These are phyloP conservation scores for Didymella lethalis DNA, from an alignment of 2,329 filamentous ascomycete species.

Conservation along the genomic window DNA sequence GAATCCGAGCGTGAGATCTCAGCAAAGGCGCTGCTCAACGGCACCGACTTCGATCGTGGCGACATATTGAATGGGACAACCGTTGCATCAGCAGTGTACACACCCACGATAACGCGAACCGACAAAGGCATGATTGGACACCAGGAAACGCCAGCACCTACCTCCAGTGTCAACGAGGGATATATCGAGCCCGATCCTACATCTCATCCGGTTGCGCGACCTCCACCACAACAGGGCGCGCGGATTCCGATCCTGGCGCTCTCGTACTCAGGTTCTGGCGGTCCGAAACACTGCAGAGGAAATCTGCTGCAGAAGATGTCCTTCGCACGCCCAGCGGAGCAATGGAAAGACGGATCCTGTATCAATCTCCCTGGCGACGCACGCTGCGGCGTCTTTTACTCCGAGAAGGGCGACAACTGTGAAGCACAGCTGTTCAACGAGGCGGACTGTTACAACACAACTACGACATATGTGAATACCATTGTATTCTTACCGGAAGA, in stretches of 20 bases:
- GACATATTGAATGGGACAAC: constrained; percentile 37
- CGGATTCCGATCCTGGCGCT: constrained; percentile 44
- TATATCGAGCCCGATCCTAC: constrained; percentile 28
- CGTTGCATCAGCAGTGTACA: constrained; percentile 26
- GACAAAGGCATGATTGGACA: constrained; percentile 38
- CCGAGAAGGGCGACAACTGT: constrained; percentile 46
- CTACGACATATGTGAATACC: constrained; percentile 42
- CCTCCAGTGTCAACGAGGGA: constrained; percentile 34
- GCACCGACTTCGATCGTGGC: constrained; percentile 40
- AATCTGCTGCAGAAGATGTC: constrained; percentile 36
- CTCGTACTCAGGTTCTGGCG: constrained; percentile 43
- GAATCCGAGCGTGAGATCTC: constrained; percentile 28
- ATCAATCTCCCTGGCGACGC: constrained; percentile 43
- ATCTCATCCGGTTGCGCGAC: constrained; percentile 17
- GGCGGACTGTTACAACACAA: constrained; percentile 40
- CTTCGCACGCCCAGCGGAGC: constrained; percentile 35
- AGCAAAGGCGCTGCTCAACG: constrained; percentile 39
- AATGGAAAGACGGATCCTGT: constrained; percentile 44
- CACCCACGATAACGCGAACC: constrained; percentile 29
- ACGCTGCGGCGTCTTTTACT: constrained; percentile 46
- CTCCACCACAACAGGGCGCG: constrained; percentile 21
- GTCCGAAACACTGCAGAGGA: constrained; percentile 49
- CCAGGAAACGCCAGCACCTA: constrained; percentile 27
- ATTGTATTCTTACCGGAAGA: constrained; percentile 50
- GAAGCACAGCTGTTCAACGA: constrained; percentile 47